Evolutionary conservation across 257 asterid species (phyloP).

Genomic region (Solanum sejunctum): DNA sequence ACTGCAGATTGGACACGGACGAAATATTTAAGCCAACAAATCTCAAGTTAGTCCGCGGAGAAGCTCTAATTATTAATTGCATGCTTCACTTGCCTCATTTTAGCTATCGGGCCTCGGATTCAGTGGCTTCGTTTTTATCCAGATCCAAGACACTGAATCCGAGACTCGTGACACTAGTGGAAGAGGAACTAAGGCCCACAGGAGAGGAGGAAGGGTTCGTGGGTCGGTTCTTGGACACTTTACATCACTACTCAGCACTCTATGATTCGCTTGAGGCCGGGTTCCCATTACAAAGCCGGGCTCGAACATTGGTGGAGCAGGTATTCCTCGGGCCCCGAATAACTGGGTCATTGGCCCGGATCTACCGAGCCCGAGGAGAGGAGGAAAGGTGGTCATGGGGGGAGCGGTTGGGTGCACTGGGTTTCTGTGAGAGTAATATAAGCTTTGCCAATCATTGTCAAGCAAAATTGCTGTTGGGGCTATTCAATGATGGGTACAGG

Average conservation of each 20-base stretch:
- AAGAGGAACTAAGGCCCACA: constrained; percentile 36
- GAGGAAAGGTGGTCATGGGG: constrained; percentile 42
- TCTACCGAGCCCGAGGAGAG: constrained; percentile 18
- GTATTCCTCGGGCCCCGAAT: constrained; percentile 58
- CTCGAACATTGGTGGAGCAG: constrained; percentile 53
- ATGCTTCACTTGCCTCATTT: constrained; percentile 74
- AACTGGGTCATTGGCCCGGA: constrained; percentile 38
- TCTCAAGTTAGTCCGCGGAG: constrained; percentile 56
- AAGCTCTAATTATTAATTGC: constrained; percentile 51
- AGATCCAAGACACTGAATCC: constrained; percentile 46
- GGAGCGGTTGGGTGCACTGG: constrained; percentile 38
- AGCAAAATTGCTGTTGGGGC: constrained; percentile 54
- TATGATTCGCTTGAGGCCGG: constrained; percentile 73
- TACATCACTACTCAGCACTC: constrained; percentile 56
- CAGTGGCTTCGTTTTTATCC: constrained; percentile 51
- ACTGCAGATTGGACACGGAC: constrained; percentile 46
- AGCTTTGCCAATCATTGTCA: constrained; percentile 78
- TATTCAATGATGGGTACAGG: constrained; percentile 66
- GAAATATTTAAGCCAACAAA: constrained; percentile 49
- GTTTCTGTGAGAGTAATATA: constrained; percentile 21
- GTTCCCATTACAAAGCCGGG: constrained; percentile 56
- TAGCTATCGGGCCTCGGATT: constrained; percentile 37
- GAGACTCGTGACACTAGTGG: constrained; percentile 50
- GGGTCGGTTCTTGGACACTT: constrained; percentile 56
- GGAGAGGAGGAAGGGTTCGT: constrained; percentile 38